These are phyloP conservation scores for Meyerozyma guilliermondii DNA, from an alignment of 1,139 yeast genomes.

Conservation along the genomic window DNA sequence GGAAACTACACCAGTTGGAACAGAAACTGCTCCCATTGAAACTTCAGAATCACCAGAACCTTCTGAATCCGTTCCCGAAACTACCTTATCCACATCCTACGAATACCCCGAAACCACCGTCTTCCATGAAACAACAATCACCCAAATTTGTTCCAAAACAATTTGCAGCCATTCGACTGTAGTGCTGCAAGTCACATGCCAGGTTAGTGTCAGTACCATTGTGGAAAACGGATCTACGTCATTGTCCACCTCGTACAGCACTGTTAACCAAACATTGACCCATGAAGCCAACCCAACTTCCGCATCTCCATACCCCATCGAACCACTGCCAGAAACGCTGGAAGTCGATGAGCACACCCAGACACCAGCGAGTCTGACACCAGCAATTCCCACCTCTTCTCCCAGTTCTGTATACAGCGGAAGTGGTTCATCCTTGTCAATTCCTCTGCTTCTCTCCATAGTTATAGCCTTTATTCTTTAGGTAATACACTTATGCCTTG, in stretches of 20 bases:
- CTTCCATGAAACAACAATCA: neutral
- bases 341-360: too few species aligned
- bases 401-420: neutral
- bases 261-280: neutral
- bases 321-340: neutral
- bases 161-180: neutral
- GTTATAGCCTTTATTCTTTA: neutral
- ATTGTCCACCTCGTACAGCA: neutral
- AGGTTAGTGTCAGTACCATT: neutral
- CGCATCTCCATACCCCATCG: neutral
- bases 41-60: neutral
- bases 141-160: neutral
- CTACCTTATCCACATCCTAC: neutral
- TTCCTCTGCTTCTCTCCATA: neutral
- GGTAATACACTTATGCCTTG: neutral
- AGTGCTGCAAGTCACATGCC: neutral
- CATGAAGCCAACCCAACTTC: neutral
- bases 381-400: neutral
- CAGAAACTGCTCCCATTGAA: neutral
- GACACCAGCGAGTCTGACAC: neutral
- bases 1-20: neutral
- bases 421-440: neutral
- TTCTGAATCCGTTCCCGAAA: neutral
- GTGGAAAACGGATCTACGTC: neutral
- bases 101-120: neutral